Evolutionary conservation across 352 stramenopile species (phyloP), one percentile per base, ranked within the genome.

Genomic region (Thalassiosira exigua): DNA sequence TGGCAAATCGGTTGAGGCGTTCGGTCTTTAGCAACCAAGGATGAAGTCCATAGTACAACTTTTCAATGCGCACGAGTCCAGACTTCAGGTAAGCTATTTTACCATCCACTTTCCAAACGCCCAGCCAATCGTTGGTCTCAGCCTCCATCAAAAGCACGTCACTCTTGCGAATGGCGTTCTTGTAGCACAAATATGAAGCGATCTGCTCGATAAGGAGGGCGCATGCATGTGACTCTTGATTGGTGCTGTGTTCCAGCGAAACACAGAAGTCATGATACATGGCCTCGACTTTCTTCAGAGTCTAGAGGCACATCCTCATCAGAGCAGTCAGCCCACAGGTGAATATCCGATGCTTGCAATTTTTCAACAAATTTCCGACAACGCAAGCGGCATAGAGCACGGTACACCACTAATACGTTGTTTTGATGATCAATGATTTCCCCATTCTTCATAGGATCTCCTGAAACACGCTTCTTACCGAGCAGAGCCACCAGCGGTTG

Each of bases 341-440:
- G 9, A 11, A 53, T 11, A 21, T 53, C 19, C 19, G 14, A 11
- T 7, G 7, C 9, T 53, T 22, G 14, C n/a, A 53, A 7, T 7
- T 5, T 53, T 22, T 53, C 44, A 22, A 53, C 24, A 21, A 53
- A 53, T 7, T 21, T 7, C 4, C 9, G 4, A 24, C 4, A 22
- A 11, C 44, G 44, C 9, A 24, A 21, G 9, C 44, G 9, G 9
- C 7, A 7, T 9, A 53, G 44, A 21, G 54, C 54, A 3, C 29
- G 24, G 32, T 66, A 51, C 1, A 66, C 57, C 1, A 52, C 2
- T 19, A 48, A 2, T 27, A 66, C 5, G 19, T 52, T 27, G n/a
- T 66, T 66, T 9, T 66, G 57, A 19, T 66, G 57, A 30, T 66
- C 57, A 32, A 66, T 51, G 29, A 66, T 66, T 51, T 66, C 51